These are phyloP conservation scores for Epichloe sp. DNA, from an alignment of 2,329 filamentous ascomycete species.

Conservation along the genomic window DNA sequence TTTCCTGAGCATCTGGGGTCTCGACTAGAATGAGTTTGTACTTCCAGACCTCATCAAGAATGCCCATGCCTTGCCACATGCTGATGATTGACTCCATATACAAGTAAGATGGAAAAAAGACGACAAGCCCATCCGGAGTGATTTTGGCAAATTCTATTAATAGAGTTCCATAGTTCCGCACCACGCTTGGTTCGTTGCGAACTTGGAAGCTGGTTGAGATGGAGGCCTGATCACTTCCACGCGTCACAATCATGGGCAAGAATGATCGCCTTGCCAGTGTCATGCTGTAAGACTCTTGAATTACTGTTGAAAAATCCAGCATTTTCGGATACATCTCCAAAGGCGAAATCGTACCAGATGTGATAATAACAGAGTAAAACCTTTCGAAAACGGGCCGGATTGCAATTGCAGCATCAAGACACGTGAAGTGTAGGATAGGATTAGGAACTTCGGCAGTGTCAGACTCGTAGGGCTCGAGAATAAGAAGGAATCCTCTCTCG, in stretches of 20 bases:
- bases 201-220: conserved; percentile 93
- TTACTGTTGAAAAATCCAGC: conserved; percentile 82
- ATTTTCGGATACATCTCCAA: conserved; percentile 99
- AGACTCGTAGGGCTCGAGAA: conserved; percentile 93
- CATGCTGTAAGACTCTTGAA: conserved; percentile 97
- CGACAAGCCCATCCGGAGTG: conserved; percentile 94
- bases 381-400: conserved; percentile 96
- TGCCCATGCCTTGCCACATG: conserved; percentile 99
- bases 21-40: conserved; percentile 97
- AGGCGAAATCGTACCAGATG: conserved; percentile 91
- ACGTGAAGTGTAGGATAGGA: conserved; percentile 92
- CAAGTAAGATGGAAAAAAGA: conserved; percentile 96
- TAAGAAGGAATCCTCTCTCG: conserved; percentile 89
- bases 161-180: conserved; percentile 88
- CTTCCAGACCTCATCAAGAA: conserved; percentile 95
- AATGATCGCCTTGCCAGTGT: conserved; percentile 91
- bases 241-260: conserved; percentile 91
- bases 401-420: conserved; percentile 90
- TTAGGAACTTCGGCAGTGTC: conserved; percentile 93
- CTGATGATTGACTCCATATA: conserved; percentile 99
- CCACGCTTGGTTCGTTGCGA: conserved; percentile 89
- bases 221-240: conserved; percentile 84
- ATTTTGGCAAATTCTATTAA: conserved; percentile 92
- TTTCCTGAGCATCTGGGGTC: conserved; percentile 95
- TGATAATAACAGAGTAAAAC: conserved; percentile 97